Evolutionary conservation across 257 asterid species (phyloP).

Genomic region (Solanum pinnatisectum): DNA sequence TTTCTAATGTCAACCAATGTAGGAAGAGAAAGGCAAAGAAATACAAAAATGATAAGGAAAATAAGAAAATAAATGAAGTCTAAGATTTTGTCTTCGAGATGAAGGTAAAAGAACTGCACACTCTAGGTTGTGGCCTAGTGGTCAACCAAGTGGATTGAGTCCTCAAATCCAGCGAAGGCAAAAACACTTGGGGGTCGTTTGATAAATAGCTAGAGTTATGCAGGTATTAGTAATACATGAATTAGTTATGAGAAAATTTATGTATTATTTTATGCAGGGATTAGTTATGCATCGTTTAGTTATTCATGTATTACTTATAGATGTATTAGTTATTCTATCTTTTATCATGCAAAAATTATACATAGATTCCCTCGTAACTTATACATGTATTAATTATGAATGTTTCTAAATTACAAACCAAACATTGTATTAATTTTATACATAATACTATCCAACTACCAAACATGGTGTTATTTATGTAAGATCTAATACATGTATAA

Average conservation of each 20-base stretch:
- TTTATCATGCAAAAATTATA: neutral
- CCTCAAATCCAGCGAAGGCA: neutral
- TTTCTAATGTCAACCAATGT: neutral
- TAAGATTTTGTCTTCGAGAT: neutral
- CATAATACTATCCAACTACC: neutral
- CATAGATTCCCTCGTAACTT: neutral
- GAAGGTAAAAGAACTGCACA: neutral
- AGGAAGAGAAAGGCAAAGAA: neutral
- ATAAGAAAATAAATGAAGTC: neutral
- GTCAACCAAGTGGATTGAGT: neutral
- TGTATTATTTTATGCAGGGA: neutral
- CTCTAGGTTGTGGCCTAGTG: neutral
- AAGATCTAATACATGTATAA: neutral
- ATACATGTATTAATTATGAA: neutral
- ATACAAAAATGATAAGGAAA: neutral
- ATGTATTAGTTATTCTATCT: neutral
- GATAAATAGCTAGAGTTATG: neutral
- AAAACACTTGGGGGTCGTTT: neutral
- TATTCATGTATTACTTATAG: neutral
- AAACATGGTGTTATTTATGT: neutral
- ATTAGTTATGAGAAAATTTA: neutral
- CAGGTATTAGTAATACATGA: neutral
- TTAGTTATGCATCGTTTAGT: neutral
- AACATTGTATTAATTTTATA: too few relatives aligned
- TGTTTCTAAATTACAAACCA: neutral